Evolutionary conservation across 345 rosid species (phyloP).

Genomic region (Aethionema arabicum): DNA sequence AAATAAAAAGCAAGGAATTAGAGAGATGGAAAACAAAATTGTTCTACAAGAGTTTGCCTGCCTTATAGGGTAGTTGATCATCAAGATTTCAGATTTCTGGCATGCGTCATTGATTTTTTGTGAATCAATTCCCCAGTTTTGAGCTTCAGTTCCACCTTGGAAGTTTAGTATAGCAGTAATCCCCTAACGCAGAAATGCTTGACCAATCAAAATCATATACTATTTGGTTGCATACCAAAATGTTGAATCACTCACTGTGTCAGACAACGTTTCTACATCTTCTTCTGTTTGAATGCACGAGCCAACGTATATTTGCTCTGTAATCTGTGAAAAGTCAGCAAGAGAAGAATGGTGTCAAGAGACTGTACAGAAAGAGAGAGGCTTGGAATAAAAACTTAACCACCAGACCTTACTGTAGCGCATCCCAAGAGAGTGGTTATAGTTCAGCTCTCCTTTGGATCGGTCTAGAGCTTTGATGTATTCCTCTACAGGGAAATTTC

Average conservation of each 20-base stretch:
- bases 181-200: slow-evolving; percentile 52
- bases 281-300: slow-evolving; percentile 83
- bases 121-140: slow-evolving; percentile 75
- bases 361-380: slow-evolving; percentile 13
- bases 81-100: slow-evolving; percentile 64
- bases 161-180: slow-evolving; percentile 80
- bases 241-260: slow-evolving; percentile 48
- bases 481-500: slow-evolving; percentile 85
- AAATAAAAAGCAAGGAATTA: background rate
- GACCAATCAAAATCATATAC: slow-evolving; percentile 14
- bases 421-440: slow-evolving; percentile 87
- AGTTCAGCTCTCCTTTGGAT: slow-evolving; percentile 82
- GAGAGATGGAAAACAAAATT: background rate
- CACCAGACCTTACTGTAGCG: slow-evolving; percentile 76
- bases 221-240: background rate
- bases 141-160: slow-evolving; percentile 81
- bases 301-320: slow-evolving; percentile 87
- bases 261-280: slow-evolving; percentile 66
- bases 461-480: slow-evolving; percentile 83
- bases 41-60: slow-evolving; percentile 28
- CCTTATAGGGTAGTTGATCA: slow-evolving; percentile 91
- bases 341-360: slow-evolving; percentile 25
- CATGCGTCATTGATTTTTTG: slow-evolving; percentile 66
- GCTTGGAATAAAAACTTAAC: slow-evolving; percentile 1
- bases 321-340: slow-evolving; percentile 52